Evolutionary conservation across 2,329 filamentous ascomycete genomes (phyloP), one percentile per base, ranked within the genome.

Genomic region (Exserohilum turcica): DNA sequence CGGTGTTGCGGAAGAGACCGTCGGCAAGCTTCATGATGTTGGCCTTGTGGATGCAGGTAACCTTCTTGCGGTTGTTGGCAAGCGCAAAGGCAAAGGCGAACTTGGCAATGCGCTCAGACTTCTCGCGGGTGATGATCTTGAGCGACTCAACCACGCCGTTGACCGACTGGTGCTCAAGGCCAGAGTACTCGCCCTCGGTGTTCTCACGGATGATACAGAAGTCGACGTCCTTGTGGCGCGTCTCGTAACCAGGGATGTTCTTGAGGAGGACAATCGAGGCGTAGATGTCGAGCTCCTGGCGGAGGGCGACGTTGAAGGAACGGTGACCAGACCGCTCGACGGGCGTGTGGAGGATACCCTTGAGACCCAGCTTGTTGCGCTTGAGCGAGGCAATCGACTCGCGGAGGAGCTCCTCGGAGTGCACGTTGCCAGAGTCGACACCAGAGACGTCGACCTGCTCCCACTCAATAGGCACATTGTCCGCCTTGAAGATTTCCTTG

Each of bases 1-100:
- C 95, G 67, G 94, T 97, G 82, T 88, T 93, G 77, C 94, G 90
- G 91, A 99, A 99, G 52, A 99, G 90, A 79, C 94, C 94, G 70
- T 99, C 94, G 77, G 92, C 93, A 55, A 99, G 85, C 86, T 99
- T 99, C 94, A 99, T 99, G 83, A 99, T 99, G 85, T 99, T 99
- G 80, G 94, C 94, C 86, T 99, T 99, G 89, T 99, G 94, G 76
- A 99, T 97, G 83, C 93, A 97, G 66, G 94, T 97, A 53, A 99
- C 91, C 89, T 97, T 97, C 85, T 95, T 93, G 76, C 94, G 87
- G 86, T 95, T 93, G 85, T 99, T 99, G 79, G 94, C 94, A 54
- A 97, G 88, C 54, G 94, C 94, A 74, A 99, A 99, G 75, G 90
- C 89, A 78, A 97, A 97, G 64, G 94, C 94, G 75, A 99, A 99